Conservation (phyloP, 2,329 filamentous ascomycete species). For the Monosporascus sp. region DNA sequence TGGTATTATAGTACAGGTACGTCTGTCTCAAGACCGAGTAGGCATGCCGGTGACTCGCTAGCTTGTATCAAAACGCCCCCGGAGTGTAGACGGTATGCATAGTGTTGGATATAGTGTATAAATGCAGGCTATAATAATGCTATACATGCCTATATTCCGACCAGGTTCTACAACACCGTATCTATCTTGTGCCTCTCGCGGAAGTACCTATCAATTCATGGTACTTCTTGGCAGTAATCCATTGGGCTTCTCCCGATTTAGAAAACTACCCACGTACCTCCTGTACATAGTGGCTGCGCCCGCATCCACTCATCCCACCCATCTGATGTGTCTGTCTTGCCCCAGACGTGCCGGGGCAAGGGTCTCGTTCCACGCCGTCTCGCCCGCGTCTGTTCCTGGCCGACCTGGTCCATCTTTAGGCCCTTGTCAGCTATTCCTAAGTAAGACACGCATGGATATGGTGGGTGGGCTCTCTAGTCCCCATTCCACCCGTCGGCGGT, state of each 20-base stretch:
- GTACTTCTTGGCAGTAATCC: conserved; percentile 13
- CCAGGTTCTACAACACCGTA: conserved; percentile 1
- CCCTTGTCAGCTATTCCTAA: conserved; percentile 39
- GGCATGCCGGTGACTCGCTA: no score
- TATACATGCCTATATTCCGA: conserved; percentile 1
- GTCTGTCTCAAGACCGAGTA: not conserved
- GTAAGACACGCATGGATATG: conserved; percentile 44
- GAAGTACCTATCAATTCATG: conserved; percentile 15
- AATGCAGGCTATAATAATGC: not conserved
- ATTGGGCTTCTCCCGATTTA: conserved; percentile 25
- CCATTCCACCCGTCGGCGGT: conserved; percentile 29
- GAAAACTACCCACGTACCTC: conserved; percentile 17
- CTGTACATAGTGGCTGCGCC: conserved; percentile 20
- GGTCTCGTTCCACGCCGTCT: conserved; percentile 20
- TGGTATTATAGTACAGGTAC: not conserved
- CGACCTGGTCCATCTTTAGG: conserved; percentile 24
- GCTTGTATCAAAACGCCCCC: not conserved
- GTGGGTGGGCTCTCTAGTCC: conserved; percentile 27
- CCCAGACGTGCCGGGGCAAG: conserved; percentile 35
- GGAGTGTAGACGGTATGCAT: no score
- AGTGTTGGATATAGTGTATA: not conserved
- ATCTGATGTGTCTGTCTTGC: conserved; percentile 37
- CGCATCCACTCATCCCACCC: conserved; percentile 24
- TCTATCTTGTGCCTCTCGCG: not conserved
- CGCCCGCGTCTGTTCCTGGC: conserved; percentile 23